Evolutionary conservation across 2,329 filamentous ascomycete species (phyloP).

Genomic region (Neoscytalidium dimidiatum): DNA sequence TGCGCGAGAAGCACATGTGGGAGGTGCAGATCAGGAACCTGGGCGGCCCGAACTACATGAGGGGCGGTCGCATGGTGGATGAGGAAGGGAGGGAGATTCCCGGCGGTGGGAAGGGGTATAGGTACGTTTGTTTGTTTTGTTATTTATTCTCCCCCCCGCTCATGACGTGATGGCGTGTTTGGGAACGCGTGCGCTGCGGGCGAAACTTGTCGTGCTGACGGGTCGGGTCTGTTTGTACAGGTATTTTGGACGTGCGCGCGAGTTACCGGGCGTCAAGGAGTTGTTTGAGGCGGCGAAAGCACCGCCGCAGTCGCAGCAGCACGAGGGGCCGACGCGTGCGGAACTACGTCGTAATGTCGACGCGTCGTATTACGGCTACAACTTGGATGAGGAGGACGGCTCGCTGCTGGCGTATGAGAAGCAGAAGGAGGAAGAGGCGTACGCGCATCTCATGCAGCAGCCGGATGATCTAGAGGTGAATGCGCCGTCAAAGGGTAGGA

Average conservation of each 20-base stretch:
- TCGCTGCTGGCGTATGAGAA: constrained; percentile 77
- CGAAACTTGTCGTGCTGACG: too few species aligned
- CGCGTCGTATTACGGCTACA: constrained; percentile 94
- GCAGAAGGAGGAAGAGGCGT: constrained; percentile 79
- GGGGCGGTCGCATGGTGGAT: constrained; percentile 58
- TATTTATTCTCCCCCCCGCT: not conserved
- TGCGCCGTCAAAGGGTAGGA: constrained; percentile 17
- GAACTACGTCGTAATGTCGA: constrained; percentile 78
- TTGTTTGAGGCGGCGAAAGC: constrained; percentile 75
- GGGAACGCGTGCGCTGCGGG: too few species aligned
- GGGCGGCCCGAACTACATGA: constrained; percentile 97
- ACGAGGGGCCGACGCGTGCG: constrained; percentile 65
- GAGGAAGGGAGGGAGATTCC: constrained; percentile 59
- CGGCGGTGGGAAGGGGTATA: constrained; percentile 82
- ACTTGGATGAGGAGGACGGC: constrained; percentile 87
- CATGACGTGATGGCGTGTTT: not conserved
- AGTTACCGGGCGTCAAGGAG: constrained; percentile 94
- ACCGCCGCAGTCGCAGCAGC: constrained; percentile 42
- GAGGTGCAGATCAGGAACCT: constrained; percentile 93
- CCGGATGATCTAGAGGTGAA: constrained; percentile 54
- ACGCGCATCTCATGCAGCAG: constrained; percentile 64
- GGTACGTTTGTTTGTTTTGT: constrained; percentile 38
- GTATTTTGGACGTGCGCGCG: constrained; percentile 88
- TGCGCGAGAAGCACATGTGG: constrained; percentile 99
- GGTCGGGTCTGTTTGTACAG: not conserved